These are phyloP conservation scores for Quercus phellos DNA, from an alignment of 331 rosid species.

Conservation along the genomic window DNA sequence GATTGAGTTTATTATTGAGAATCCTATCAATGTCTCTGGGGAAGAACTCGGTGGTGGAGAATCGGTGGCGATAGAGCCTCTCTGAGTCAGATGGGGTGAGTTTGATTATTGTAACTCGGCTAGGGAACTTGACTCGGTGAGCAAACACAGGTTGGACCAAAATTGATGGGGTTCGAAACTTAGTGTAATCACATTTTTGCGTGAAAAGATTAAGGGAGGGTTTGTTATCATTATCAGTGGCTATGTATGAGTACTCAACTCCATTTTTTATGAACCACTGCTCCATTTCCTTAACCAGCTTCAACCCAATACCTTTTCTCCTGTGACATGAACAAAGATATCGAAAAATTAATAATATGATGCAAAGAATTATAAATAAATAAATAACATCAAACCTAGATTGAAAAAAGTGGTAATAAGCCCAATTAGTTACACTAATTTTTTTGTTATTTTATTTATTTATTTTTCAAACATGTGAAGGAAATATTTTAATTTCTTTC, in stretches of 20 bases:
- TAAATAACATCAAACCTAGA: too few relatives aligned
- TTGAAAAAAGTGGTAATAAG: too few relatives aligned
- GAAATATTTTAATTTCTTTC: too few relatives aligned
- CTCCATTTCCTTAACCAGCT: slow-evolving; percentile 59
- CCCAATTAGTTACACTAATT: too few relatives aligned
- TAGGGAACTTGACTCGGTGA: slow-evolving; percentile 38
- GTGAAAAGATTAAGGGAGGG: slow-evolving; percentile 77
- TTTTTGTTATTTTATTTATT: too few relatives aligned
- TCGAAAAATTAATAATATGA: neutral
- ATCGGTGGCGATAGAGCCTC: slow-evolving; percentile 58
- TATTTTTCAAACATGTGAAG: too few relatives aligned
- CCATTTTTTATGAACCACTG: slow-evolving; percentile 72
- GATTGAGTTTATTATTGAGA: slow-evolving; percentile 55
- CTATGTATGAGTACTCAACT: slow-evolving; percentile 82
- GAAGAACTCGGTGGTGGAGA: slow-evolving; percentile 81
- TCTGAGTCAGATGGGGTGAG: slow-evolving; percentile 64
- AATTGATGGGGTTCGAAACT: slow-evolving; percentile 79
- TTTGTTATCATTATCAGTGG: slow-evolving; percentile 83
- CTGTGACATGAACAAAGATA: slow-evolving; percentile 24
- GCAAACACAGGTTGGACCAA: slow-evolving; percentile 93
- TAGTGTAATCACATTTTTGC: slow-evolving; percentile 80
- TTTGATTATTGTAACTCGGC: slow-evolving; percentile 39
- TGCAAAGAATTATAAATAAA: neutral
- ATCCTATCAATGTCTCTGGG: slow-evolving; percentile 88
- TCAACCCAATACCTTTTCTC: slow-evolving; percentile 86